Base-by-base conservation (phyloP, 176 grass and related monocot genomes). In the Hsuehochloa calcarea region DNA sequence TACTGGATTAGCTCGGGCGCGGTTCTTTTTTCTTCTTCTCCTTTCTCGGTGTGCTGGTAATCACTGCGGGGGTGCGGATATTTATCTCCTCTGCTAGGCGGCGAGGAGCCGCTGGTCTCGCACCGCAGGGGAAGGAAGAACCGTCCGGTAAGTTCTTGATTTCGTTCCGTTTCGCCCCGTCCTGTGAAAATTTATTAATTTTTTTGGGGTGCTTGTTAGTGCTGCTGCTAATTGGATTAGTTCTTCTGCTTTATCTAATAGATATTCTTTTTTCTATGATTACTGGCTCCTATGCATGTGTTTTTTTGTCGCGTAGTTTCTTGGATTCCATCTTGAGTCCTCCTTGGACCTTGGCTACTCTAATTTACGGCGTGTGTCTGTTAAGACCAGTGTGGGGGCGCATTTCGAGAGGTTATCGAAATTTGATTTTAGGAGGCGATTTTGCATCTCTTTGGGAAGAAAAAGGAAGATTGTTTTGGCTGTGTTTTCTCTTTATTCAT, bases 41-140 rank as follows among this genome's bases (percentile, higher is more conserved):
- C 16, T 54, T 54, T 54, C 17, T 17, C 1, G 29, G 29, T 17
- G 49, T 17, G 15, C 49, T 51, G 49, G 17, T 51, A 51, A 51
- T 16, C 15, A 51, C 49, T 6, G 15, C 49, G 4, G 49, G 49
- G 15, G 49, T 54, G 51, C 17, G 51, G 20, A 7, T 7, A 54
- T 54, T 54, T 20, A 16, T 20, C 2, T 47, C 7, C 45, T 49
- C 26, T 13, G 51, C n/a, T 52, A 68, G 63, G 72, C 31, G 38
- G 17, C 50, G 74, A 39, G 66, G 85, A 81, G 85, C 77, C 77
- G 23, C 61, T 87, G 45, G 59, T 87, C 17, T n/a, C 39, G 1
- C 77, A 39, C 67, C 15, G 67, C 43, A 15, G 3, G 41, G 41
- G 5, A 1, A 25, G 5, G 20, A 45, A 55, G 49, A 52, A 31